These are phyloP conservation scores for Jamesozyma spencerorum DNA, from an alignment of 805 yeast genomes.

Conservation along the genomic window DNA sequence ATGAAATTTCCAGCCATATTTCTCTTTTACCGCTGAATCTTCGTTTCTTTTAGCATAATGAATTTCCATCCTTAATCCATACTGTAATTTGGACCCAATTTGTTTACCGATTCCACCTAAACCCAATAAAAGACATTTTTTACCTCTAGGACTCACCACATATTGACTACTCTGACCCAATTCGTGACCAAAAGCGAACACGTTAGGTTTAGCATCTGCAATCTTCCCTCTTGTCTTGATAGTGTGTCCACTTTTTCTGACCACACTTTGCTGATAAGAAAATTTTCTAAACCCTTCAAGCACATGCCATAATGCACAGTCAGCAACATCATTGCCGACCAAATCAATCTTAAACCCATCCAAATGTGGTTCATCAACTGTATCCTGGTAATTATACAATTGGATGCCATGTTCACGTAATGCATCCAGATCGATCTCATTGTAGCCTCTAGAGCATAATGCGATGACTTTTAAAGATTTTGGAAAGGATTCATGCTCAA, in stretches of 20 bases:
- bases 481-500: conserved; percentile 35
- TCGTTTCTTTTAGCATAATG: conserved; percentile 44
- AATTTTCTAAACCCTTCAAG: conserved; percentile 47
- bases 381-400: conserved; percentile 36
- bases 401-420: conserved; percentile 34
- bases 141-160: conserved; percentile 40
- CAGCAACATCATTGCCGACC: conserved; percentile 59
- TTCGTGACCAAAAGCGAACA: conserved; percentile 34
- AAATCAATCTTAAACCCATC: conserved; percentile 22
- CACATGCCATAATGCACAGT: conserved; percentile 48
- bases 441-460: conserved; percentile 51
- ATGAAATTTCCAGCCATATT: conserved; percentile 31
- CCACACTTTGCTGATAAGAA: conserved; percentile 27
- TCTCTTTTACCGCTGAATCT: conserved; percentile 10
- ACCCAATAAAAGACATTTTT: conserved; percentile 47
- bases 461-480: conserved; percentile 38
- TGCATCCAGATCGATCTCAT: conserved; percentile 37
- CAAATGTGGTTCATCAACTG: conserved; percentile 3
- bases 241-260: conserved; percentile 32
- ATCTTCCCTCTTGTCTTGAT: conserved; percentile 32
- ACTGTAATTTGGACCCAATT: conserved; percentile 39
- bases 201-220: conserved; percentile 6
- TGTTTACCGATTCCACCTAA: conserved; percentile 53
- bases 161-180: conserved; percentile 27
- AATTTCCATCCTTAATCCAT: conserved; percentile 49